Evolutionary conservation across 176 grass and related monocot genomes (phyloP).

Genomic region (Puya raimondii): DNA sequence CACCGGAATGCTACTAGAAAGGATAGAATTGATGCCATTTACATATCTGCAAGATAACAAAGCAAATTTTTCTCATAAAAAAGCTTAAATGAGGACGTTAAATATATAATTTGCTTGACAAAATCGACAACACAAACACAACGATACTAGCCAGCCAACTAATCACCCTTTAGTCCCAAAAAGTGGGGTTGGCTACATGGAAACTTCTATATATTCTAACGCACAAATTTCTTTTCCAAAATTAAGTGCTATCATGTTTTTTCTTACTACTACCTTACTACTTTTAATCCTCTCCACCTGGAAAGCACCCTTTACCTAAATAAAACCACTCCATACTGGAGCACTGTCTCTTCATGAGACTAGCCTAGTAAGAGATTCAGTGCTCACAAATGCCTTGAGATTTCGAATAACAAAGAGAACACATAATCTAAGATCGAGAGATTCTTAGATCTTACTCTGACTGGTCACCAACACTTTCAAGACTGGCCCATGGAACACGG

Average conservation of each 20-base stretch:
- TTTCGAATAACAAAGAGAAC: neutral
- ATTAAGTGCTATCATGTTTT: no score
- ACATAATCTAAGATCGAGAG: neutral
- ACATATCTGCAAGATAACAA: constrained; percentile 59
- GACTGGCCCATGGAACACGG: constrained; percentile 84
- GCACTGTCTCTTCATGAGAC: no score
- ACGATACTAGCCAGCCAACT: neutral
- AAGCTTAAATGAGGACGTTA: neutral
- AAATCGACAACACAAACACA: neutral
- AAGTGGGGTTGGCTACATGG: no score
- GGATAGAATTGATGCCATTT: constrained; percentile 89
- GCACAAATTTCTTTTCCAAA: no score
- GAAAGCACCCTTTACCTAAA: no score
- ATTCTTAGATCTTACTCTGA: constrained; percentile 65
- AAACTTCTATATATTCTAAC: no score
- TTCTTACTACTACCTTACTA: no score
- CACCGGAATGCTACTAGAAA: constrained; percentile 82
- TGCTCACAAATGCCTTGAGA: neutral
- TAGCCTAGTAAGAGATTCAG: no score
- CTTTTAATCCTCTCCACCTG: no score
- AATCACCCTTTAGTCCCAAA: no score
- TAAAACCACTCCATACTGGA: no score
- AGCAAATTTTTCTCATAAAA: neutral
- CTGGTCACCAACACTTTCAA: constrained; percentile 97
- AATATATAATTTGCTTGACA: neutral